Evolutionary conservation across 179 eudicot species (phyloP).

Genomic region (Beta macrorhiza): DNA sequence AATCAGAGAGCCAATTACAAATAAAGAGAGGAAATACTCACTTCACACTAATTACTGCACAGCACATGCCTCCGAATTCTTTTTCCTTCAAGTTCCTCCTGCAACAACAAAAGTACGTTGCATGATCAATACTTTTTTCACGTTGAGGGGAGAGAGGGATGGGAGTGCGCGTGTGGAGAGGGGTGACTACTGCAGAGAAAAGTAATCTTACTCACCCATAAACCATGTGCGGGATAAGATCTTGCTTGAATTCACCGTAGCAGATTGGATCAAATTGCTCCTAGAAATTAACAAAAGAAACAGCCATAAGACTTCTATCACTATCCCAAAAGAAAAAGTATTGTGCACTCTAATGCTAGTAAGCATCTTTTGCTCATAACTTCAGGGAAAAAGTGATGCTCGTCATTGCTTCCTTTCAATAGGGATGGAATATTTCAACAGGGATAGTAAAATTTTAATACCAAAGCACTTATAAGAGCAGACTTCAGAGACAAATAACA

Average conservation of each 20-base stretch:
- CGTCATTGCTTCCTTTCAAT: no score
- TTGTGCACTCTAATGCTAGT: not conserved
- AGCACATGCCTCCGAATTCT: conserved; percentile 45
- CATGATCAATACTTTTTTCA: not conserved
- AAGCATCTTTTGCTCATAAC: not conserved
- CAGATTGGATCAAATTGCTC: conserved; percentile 42
- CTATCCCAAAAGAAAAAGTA: not conserved
- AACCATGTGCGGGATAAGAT: conserved; percentile 47
- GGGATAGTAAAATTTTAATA: not conserved
- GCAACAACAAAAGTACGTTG: conserved; percentile 10
- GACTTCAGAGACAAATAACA: not conserved
- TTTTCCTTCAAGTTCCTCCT: conserved; percentile 38
- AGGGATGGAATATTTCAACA: not conserved
- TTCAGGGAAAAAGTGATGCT: not conserved
- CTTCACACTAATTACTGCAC: conserved; percentile 41
- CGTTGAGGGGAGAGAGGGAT: not conserved
- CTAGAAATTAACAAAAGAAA: conserved; percentile 18
- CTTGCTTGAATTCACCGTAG: conserved; percentile 31
- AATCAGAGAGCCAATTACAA: not conserved
- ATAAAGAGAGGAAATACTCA: conserved; percentile 19
- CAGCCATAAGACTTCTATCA: not conserved
- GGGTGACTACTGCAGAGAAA: not conserved
- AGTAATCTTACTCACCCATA: conserved; percentile 34
- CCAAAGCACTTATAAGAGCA: not conserved
- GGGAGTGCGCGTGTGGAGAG: not conserved